Evolutionary conservation across 768 basidiomycete species (phyloP).

Genomic region (Lactarius deliciosus): DNA sequence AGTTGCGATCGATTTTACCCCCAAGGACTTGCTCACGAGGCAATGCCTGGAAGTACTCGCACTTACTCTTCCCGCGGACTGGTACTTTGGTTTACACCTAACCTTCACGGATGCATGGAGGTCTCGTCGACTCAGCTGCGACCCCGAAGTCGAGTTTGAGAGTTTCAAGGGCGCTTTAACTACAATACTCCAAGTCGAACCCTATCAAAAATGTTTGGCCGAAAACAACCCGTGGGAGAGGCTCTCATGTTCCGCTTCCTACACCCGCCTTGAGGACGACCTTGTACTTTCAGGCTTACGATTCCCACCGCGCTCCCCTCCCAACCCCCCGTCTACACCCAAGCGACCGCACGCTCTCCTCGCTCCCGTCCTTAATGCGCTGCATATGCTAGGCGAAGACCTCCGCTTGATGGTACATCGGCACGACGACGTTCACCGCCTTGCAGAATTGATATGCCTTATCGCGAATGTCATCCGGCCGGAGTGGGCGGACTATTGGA

Average conservation of each 20-base stretch:
- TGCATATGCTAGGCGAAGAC: constrained; percentile 80
- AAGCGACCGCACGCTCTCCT: constrained; percentile 46
- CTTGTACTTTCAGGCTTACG: constrained; percentile 50
- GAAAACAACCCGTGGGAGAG: constrained; percentile 46
- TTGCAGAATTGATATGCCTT: constrained; percentile 64
- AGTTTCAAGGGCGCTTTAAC: constrained; percentile 56
- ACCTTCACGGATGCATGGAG: constrained; percentile 62
- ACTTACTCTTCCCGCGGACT: constrained; percentile 53
- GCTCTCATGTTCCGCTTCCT: constrained; percentile 46
- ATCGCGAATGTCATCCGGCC: constrained; percentile 64
- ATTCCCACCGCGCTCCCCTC: constrained; percentile 34
- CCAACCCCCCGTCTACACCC: not conserved
- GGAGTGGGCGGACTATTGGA: constrained; percentile 95
- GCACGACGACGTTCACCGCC: constrained; percentile 52
- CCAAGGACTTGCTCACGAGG: constrained; percentile 54
- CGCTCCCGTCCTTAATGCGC: constrained; percentile 62
- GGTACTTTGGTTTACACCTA: constrained; percentile 55
- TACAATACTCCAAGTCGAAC: constrained; percentile 43
- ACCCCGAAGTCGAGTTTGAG: constrained; percentile 53
- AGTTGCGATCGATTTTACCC: constrained; percentile 53
- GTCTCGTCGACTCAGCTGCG: constrained; percentile 41
- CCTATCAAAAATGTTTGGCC: not conserved
- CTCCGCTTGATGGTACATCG: constrained; percentile 56
- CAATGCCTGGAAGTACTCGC: constrained; percentile 65
- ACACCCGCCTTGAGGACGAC: constrained; percentile 57